phyloP scores from a whole-genome alignment of 2,329 filamentous ascomycete genomes.

The Diaporthe capsici region DNA sequence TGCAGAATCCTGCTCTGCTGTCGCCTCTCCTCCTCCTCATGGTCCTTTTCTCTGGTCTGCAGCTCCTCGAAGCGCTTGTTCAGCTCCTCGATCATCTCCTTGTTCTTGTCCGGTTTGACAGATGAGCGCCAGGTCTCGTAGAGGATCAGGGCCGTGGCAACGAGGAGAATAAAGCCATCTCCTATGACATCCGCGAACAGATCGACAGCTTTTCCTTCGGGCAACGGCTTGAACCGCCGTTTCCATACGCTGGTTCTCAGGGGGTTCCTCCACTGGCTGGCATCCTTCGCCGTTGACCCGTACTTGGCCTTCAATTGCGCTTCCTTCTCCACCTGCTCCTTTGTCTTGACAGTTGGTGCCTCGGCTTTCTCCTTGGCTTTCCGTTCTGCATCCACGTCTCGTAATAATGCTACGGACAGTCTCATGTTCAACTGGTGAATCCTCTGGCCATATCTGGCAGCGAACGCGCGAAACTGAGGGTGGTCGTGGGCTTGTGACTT shows the following conservation, averaged over 20 bases:
- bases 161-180: slow-evolving; percentile 73
- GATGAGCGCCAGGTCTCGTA: slow-evolving; percentile 73
- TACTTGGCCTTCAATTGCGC: slow-evolving; percentile 61
- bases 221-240: slow-evolving; percentile 73
- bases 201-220: slow-evolving; percentile 76
- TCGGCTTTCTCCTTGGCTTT: slow-evolving; percentile 74
- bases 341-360: slow-evolving; percentile 75
- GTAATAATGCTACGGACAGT: slow-evolving; percentile 70
- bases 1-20: slow-evolving; percentile 62
- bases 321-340: slow-evolving; percentile 71
- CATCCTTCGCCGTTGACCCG: slow-evolving; percentile 56
- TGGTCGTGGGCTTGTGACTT: slow-evolving; percentile 77
- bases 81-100: slow-evolving; percentile 67
- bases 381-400: slow-evolving; percentile 70
- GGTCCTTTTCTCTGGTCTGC: slow-evolving; percentile 63
- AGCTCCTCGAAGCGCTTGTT: slow-evolving; percentile 64
- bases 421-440: slow-evolving; percentile 79
- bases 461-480: slow-evolving; percentile 70
- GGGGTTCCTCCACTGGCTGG: slow-evolving; percentile 53
- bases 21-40: slow-evolving; percentile 62
- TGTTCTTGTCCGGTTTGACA: slow-evolving; percentile 72
- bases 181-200: slow-evolving; percentile 77
- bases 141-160: slow-evolving; percentile 69
- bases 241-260: slow-evolving; percentile 66
- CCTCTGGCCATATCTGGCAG: slow-evolving; percentile 72